Percentiles rank a stretch among this genome's conserved stretches.
Evolutionary conservation across 306 rosid species (phyloP).

Genomic region (Gastrolobium bilobum): DNA sequence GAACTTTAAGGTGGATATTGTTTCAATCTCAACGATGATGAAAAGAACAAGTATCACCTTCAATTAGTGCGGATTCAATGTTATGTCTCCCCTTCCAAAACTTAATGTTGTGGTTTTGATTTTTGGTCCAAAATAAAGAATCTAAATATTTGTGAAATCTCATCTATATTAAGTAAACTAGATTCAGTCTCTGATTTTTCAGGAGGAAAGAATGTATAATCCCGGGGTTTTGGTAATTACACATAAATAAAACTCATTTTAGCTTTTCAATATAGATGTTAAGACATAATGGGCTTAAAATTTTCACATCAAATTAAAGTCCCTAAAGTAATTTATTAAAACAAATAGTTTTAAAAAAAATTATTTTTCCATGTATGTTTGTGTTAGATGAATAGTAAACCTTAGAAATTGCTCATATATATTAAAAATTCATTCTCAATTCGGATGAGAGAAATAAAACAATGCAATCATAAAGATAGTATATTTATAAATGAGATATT

Average conservation of each 20-base stretch:
- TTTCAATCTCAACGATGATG: constrained; percentile 26
- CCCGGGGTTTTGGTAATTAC: background rate
- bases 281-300: background rate
- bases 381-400: background rate
- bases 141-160: background rate
- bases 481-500: background rate
- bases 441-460: too few relatives aligned
- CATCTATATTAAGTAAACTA: background rate
- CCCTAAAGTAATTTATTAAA: background rate
- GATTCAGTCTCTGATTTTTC: background rate
- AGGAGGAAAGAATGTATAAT: background rate
- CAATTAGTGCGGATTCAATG: background rate
- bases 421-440: too few relatives aligned
- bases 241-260: background rate
- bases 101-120: background rate
- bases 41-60: constrained; percentile 5
- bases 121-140: background rate
- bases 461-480: background rate
- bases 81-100: background rate
- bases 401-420: background rate
- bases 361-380: background rate
- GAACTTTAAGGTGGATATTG: constrained; percentile 22
- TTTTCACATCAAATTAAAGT: background rate
- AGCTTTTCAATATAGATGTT: background rate
- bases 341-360: background rate